Evolutionary conservation across 2,329 filamentous ascomycete species (phyloP).

Genomic region (Sporothrix variecibatus): DNA sequence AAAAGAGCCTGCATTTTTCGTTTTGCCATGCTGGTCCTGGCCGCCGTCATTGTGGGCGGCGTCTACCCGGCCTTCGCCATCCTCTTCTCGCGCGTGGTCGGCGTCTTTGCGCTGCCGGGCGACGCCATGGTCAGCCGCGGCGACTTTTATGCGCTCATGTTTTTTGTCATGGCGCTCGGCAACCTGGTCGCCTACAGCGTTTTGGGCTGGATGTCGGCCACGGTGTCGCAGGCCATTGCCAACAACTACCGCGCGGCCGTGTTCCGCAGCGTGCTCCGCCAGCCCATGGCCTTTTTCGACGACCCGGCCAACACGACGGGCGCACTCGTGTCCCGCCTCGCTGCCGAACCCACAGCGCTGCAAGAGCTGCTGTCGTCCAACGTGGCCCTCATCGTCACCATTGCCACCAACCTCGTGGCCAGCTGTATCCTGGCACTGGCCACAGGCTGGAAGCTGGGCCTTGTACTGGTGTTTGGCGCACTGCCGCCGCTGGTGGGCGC

Average conservation of each 20-base stretch:
- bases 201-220: conserved; percentile 39
- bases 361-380: conserved; percentile 65
- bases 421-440: conserved; percentile 67
- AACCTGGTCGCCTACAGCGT: conserved; percentile 57
- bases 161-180: conserved; percentile 58
- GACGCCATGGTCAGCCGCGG: conserved; percentile 30
- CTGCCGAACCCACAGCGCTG: conserved; percentile 59
- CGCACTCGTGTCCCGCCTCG: conserved; percentile 58
- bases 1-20: conserved; percentile 11
- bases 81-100: conserved; percentile 42
- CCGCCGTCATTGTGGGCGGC: conserved; percentile 33
- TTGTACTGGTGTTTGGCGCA: conserved; percentile 63
- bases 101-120: conserved; percentile 49
- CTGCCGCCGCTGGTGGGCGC: conserved; percentile 52
- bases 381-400: conserved; percentile 63
- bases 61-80: conserved; percentile 51
- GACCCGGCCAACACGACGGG: conserved; percentile 60
- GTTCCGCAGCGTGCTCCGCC: conserved; percentile 60
- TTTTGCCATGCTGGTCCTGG: conserved; percentile 14
- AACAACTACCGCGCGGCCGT: conserved; percentile 61
- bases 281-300: conserved; percentile 63
- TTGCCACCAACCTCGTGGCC: conserved; percentile 66
- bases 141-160: conserved; percentile 68
- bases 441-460: conserved; percentile 75
- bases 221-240: conserved; percentile 43